phyloP scores from a whole-genome alignment of 257 asterid species.

The Solanum dulcamara region DNA sequence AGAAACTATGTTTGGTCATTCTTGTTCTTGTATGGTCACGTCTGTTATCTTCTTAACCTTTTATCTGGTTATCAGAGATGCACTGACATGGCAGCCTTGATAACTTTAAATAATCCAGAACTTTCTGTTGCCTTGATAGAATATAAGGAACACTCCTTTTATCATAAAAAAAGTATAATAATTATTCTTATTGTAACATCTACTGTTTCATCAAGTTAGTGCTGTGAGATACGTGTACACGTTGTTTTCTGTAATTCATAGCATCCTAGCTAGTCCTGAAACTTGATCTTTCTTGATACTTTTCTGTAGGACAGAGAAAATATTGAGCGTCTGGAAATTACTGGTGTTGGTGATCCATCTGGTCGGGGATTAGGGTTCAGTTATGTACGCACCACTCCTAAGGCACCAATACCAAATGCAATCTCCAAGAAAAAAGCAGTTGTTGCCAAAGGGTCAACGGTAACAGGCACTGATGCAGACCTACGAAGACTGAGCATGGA shows the following conservation, averaged over 20 bases:
- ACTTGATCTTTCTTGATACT: constrained; percentile 1
- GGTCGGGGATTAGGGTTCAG: constrained; percentile 99
- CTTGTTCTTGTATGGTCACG: background rate
- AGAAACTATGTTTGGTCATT: background rate
- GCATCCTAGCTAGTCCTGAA: background rate
- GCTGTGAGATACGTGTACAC: background rate
- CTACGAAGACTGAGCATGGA: constrained; percentile 99
- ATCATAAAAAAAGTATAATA: background rate
- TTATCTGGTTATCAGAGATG: background rate
- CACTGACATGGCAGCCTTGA: background rate
- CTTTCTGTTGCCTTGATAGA: background rate
- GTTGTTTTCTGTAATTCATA: background rate
- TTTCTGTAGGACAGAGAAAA: constrained; percentile 70
- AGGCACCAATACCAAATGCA: constrained; percentile 79
- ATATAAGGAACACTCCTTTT: background rate
- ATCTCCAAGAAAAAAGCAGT: constrained; percentile 68
- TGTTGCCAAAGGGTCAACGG: constrained; percentile 86
- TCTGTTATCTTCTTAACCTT: background rate
- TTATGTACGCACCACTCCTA: constrained; percentile 80
- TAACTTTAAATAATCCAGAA: background rate
- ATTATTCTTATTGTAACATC: background rate
- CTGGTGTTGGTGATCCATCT: constrained; percentile 99
- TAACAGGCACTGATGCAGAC: constrained; percentile 99
- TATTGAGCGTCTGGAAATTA: constrained; percentile 92
- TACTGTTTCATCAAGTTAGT: background rate